A percentile compares a stretch with the other conserved stretches of the same genome.
phyloP scores from a whole-genome alignment of 2,329 filamentous ascomycete genomes.

The Cladosporium velox region DNA sequence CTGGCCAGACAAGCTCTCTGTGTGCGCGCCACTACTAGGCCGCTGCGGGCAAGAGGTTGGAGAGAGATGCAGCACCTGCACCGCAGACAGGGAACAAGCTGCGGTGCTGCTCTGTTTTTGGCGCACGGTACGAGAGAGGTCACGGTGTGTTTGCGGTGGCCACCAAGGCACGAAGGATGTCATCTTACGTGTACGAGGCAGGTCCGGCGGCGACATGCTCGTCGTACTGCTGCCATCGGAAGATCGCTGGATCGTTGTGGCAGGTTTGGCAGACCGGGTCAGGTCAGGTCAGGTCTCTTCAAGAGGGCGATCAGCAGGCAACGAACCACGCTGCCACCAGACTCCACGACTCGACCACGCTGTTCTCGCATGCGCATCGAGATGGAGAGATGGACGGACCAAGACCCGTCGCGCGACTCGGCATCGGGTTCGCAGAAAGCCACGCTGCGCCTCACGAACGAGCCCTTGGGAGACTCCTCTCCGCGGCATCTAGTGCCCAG shows the following conservation, averaged over 20 bases:
- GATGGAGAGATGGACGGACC: not conserved
- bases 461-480: not conserved
- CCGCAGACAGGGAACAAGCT: slow-evolving; percentile 15
- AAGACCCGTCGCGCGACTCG: not conserved
- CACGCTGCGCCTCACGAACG: slow-evolving; percentile 7
- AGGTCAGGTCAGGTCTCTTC: not conserved
- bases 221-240: not conserved
- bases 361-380: not conserved
- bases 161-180: not conserved
- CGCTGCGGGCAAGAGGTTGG: slow-evolving; percentile 1
- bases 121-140: slow-evolving; percentile 1
- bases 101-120: slow-evolving; percentile 8
- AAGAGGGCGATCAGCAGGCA: not conserved
- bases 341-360: slow-evolving; percentile 1
- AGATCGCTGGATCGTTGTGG: not conserved
- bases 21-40: not conserved
- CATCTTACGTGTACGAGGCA: not conserved
- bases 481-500: slow-evolving; percentile 3
- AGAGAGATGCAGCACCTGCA: slow-evolving; percentile 2
- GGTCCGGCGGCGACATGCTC: not conserved
- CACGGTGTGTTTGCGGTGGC: not conserved
- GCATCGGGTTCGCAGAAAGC: slow-evolving; percentile 1
- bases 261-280: not conserved
- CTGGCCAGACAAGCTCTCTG: slow-evolving; percentile 11
- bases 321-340: not conserved